A percentile compares a stretch with the other conserved stretches of the same genome.
Conservation (phyloP, 2,329 filamentous ascomycete genomes). For the Alternaria arborescens region DNA sequence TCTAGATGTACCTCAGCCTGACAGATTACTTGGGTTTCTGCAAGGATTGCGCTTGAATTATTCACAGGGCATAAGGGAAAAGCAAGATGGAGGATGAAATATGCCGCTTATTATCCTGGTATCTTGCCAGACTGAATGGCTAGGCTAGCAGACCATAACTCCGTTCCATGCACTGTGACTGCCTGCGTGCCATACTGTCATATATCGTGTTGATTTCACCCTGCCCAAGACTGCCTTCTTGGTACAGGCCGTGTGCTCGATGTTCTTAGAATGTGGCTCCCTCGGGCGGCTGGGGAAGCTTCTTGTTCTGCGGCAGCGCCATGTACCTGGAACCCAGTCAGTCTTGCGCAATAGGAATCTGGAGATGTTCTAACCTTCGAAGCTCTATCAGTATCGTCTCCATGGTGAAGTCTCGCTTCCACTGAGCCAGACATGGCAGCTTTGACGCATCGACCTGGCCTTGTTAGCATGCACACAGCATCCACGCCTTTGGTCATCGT, state of each 20-base stretch:
- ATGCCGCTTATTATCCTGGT: constrained; percentile 19
- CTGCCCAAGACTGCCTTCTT: background rate
- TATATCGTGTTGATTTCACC: background rate
- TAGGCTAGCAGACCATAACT: constrained; percentile 35
- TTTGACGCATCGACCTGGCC: constrained; percentile 81
- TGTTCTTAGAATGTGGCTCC: constrained; percentile 67
- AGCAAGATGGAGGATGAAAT: background rate
- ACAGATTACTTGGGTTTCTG: background rate
- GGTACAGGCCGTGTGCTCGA: background rate
- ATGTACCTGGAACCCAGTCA: constrained; percentile 72
- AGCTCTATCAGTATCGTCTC: constrained; percentile 91
- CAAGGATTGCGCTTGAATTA: background rate
- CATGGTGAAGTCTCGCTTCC: constrained; percentile 95
- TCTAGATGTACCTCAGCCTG: background rate
- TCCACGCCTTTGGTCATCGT: constrained; percentile 14
- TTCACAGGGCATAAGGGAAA: background rate
- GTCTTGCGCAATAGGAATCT: constrained; percentile 4
- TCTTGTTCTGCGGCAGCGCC: constrained; percentile 91
- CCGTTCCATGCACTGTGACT: constrained; percentile 42
- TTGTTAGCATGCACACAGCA: constrained; percentile 10
- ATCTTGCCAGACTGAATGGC: constrained; percentile 19
- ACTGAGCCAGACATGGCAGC: constrained; percentile 84
- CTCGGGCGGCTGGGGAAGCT: constrained; percentile 91
- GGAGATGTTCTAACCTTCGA: constrained; percentile 66
- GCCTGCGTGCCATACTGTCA: constrained; percentile 15